Base-by-base conservation (phyloP, 2,329 filamentous ascomycete genomes). In the Endoconidiophora polonica region DNA sequence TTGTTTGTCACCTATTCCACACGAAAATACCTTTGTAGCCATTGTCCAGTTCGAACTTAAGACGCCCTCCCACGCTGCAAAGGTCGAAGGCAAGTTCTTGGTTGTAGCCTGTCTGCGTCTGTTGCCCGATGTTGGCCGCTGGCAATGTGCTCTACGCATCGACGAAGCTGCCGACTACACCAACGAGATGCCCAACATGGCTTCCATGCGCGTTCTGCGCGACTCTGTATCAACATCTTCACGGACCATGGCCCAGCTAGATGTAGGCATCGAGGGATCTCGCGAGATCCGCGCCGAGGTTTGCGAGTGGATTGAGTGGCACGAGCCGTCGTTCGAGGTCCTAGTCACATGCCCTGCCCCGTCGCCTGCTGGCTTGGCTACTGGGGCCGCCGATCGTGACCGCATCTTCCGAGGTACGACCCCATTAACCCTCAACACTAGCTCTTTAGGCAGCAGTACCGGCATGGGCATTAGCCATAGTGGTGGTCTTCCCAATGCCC, bases 271-370 rank as follows among this genome's bases (percentile, higher is more conserved):
- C 10, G 52, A 53, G n/a, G 48, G 48, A 2, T 41, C 14, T 10
- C 52, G 52, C 3, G 52, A 53, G 24, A 53, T 53, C 36, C 48
- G 52, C 16, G 52, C 52, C 22, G 52, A 54, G 20, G 52, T 54
- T 9, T 26, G 45, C 4, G 52, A 48, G 10, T 49, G 48, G 29
- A 54, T 54, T 12, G 52, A 54, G 29, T 54, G 52, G 52, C 52
- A 54, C 20, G 48, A 54, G 33, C 39, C 29, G 12, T 23, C 39
- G 39, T 54, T 54, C 46, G 48, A 51, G 10, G 46, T 54, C 18
- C 42, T 38, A 3, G 44, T 53, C 12, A 53, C 47, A 7, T 53
- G 52, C 16, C 52, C 52, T 23, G 43, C 22, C 2, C 26, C 48
- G 4, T 42, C 42, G 20, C 43, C 47, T 12, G 18, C 29, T 1